Evolutionary conservation across 305 asterid genomes (phyloP).

Genomic region (Fraxinus ornus): DNA sequence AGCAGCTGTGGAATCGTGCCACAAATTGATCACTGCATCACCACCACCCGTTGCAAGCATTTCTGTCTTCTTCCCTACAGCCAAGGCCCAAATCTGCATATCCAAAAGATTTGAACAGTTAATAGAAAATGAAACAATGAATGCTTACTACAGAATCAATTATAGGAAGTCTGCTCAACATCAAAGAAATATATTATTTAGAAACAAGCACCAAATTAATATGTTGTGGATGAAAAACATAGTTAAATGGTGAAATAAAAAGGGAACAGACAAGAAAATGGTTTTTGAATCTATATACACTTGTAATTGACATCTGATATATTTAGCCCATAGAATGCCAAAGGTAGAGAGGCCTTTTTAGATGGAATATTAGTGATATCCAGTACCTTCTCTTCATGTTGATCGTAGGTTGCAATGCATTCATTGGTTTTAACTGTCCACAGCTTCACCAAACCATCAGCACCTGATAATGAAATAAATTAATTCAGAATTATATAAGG

Average conservation of each 20-base stretch:
- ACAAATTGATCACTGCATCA: constrained; percentile 74
- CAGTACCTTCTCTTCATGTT: constrained; percentile 91
- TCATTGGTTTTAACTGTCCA: constrained; percentile 93
- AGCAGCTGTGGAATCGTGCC: constrained; percentile 78
- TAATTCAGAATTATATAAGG: constrained; percentile 17
- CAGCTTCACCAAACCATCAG: constrained; percentile 94
- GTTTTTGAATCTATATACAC: not conserved
- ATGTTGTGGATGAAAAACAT: not conserved
- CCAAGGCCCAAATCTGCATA: constrained; percentile 77
- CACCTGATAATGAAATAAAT: constrained; percentile 49
- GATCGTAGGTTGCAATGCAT: constrained; percentile 91
- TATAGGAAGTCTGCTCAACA: not conserved
- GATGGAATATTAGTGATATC: not conserved
- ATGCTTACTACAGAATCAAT: not conserved
- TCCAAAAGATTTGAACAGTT: constrained; percentile 11
- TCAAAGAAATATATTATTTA: not conserved
- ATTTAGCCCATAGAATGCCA: not conserved
- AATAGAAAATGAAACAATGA: not conserved
- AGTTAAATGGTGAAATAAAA: not conserved
- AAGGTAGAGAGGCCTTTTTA: not conserved
- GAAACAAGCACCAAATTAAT: not conserved
- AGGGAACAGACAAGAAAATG: not conserved
- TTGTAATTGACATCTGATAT: not conserved
- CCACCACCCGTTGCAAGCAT: constrained; percentile 83
- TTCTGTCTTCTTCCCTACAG: constrained; percentile 73